phyloP scores from a whole-genome alignment of 108 stramenopile species.

The Phaeodactylum tricornutum region DNA sequence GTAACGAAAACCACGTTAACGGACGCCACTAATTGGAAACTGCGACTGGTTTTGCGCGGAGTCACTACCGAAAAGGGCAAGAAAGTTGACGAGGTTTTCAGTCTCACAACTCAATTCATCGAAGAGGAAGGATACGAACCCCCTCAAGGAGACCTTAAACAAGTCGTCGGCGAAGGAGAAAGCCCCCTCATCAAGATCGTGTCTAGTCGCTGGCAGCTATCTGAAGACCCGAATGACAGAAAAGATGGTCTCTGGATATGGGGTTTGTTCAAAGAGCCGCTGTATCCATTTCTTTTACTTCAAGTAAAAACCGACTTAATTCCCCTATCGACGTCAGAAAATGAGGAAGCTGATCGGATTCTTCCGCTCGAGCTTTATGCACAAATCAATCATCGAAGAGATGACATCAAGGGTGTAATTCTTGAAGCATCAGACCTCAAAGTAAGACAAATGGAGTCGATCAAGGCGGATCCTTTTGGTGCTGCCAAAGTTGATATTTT shows the following conservation, averaged over 20 bases:
- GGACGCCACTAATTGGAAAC: slow-evolving; percentile 68
- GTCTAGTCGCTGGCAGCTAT: slow-evolving; percentile 56
- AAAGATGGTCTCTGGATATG: slow-evolving; percentile 87
- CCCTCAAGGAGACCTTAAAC: slow-evolving; percentile 56
- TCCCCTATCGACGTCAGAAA: slow-evolving; percentile 15
- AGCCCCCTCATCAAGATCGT: slow-evolving; percentile 17
- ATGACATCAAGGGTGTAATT: slow-evolving; percentile 25
- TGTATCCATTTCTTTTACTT: slow-evolving; percentile 82
- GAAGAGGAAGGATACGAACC: slow-evolving; percentile 84
- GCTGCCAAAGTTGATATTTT: slow-evolving; percentile 62
- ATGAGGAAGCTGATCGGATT: slow-evolving; percentile 33
- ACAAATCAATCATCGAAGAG: slow-evolving; percentile 58
- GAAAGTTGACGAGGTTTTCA: slow-evolving; percentile 43
- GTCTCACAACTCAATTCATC: slow-evolving; percentile 51
- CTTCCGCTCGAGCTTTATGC: slow-evolving; percentile 63
- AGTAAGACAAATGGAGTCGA: slow-evolving; percentile 36
- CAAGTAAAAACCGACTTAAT: slow-evolving; percentile 65
- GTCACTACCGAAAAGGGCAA: slow-evolving; percentile 51
- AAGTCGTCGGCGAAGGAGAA: slow-evolving; percentile 7
- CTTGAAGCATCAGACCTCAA: slow-evolving; percentile 23
- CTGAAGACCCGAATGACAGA: slow-evolving; percentile 80
- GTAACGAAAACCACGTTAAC: slow-evolving; percentile 49
- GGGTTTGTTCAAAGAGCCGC: slow-evolving; percentile 84
- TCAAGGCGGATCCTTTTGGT: slow-evolving; percentile 58
- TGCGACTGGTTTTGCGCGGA: slow-evolving; percentile 48